Conservation (phyloP, 2,329 filamentous ascomycete species). For the Metarhizium sp. region DNA sequence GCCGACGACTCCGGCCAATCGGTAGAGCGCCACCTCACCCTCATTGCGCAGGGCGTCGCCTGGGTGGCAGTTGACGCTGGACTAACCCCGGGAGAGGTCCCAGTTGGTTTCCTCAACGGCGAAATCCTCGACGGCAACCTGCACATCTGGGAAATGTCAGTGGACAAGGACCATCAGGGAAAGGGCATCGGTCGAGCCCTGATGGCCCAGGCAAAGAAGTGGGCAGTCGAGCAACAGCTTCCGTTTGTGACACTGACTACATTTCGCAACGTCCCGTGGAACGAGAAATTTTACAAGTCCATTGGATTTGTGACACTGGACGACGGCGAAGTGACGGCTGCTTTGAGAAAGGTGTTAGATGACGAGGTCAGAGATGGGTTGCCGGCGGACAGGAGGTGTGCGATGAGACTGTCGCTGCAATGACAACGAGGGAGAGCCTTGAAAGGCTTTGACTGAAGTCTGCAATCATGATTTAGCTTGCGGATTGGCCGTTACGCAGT, state of each 20-base stretch:
- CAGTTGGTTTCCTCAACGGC: conserved; percentile 9
- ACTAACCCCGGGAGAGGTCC: neutral
- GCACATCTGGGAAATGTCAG: conserved; percentile 10
- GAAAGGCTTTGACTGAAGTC: too few species aligned
- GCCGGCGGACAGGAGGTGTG: neutral
- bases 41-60: conserved; percentile 5
- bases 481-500: too few species aligned
- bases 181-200: conserved; percentile 7
- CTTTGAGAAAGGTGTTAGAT: neutral
- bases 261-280: conserved; percentile 7
- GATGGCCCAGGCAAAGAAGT: neutral
- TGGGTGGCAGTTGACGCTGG: conserved; percentile 5
- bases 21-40: conserved; percentile 4
- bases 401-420: too few species aligned
- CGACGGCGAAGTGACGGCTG: neutral
- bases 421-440: too few species aligned
- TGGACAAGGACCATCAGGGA: conserved; percentile 1
- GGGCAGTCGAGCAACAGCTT: neutral
- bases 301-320: conserved; percentile 1
- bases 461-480: too few species aligned
- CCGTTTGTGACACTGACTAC: conserved; percentile 7
- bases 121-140: conserved; percentile 4
- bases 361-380: neutral
- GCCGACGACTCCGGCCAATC: conserved; percentile 7
- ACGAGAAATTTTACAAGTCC: conserved; percentile 6